These are phyloP conservation scores for Apiospora kogelbergensis DNA, from an alignment of 2,329 filamentous ascomycete species.

Conservation along the genomic window DNA sequence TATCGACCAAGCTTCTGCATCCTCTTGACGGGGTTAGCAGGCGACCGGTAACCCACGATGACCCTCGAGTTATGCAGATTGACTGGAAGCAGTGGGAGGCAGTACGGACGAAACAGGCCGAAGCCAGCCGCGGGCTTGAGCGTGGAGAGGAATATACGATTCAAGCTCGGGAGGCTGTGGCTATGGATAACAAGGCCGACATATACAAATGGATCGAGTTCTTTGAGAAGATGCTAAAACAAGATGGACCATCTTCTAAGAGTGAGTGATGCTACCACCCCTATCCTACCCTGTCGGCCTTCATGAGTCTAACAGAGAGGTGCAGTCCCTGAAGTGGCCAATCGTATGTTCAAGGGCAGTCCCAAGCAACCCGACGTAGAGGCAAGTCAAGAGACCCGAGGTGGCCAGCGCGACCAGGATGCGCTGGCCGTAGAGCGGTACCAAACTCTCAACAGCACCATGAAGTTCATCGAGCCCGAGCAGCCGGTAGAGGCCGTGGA, in stretches of 20 bases:
- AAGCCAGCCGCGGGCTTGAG: conserved; percentile 19
- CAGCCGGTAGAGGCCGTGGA: conserved; percentile 14
- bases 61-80: conserved; percentile 60
- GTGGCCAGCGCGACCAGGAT: background rate
- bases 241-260: conserved; percentile 39
- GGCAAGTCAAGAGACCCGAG: background rate
- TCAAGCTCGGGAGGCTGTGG: conserved; percentile 31
- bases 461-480: conserved; percentile 16
- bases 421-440: conserved; percentile 20
- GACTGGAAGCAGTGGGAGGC: conserved; percentile 73
- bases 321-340: conserved; percentile 7
- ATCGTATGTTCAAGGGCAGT: conserved; percentile 4
- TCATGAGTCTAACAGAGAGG: background rate
- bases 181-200: conserved; percentile 54
- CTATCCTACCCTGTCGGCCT: background rate
- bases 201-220: conserved; percentile 79
- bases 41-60: conserved; percentile 47
- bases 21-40: conserved; percentile 65
- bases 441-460: conserved; percentile 18
- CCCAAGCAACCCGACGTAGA: conserved; percentile 10
- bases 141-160: conserved; percentile 31
- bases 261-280: conserved; percentile 26
- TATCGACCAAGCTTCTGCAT: conserved; percentile 77
- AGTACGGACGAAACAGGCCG: conserved; percentile 39
- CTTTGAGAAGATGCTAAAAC: conserved; percentile 64